Evolutionary conservation across 371 early-diverging fungal genomes (phyloP).

Genomic region (Dichotomocladium elegans): DNA sequence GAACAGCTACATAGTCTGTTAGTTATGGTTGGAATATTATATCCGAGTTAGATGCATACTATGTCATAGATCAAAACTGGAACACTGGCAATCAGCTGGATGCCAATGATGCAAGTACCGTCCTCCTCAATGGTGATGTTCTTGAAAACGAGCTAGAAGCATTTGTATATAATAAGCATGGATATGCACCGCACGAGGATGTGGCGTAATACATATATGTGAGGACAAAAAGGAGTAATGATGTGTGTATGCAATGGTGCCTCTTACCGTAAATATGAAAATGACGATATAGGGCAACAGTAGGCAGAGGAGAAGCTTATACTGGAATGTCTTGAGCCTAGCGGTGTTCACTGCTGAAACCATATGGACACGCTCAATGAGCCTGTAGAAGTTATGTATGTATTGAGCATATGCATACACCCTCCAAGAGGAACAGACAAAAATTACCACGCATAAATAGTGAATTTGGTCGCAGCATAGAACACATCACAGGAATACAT

Average conservation of each 20-base stretch:
- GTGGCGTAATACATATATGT: too few species aligned
- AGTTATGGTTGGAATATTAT: too few species aligned
- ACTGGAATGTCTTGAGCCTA: slow-evolving; percentile 35
- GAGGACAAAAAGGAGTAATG: background rate
- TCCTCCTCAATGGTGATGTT: slow-evolving; percentile 37
- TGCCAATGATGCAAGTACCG: slow-evolving; percentile 48
- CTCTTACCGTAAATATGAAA: slow-evolving; percentile 39
- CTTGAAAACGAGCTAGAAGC: slow-evolving; percentile 25
- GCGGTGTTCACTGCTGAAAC: slow-evolving; percentile 43
- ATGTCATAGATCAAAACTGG: slow-evolving; percentile 48
- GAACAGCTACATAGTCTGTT: slow-evolving; percentile 29
- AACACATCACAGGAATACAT: slow-evolving; percentile 44
- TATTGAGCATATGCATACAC: background rate
- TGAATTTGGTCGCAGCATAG: slow-evolving; percentile 47
- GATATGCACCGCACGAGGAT: too few species aligned
- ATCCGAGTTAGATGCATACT: slow-evolving; percentile 26
- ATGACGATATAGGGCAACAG: slow-evolving; percentile 43
- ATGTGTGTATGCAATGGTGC: background rate
- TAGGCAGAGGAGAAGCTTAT: slow-evolving; percentile 42
- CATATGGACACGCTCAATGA: slow-evolving; percentile 43
- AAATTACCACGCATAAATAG: slow-evolving; percentile 43
- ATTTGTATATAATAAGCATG: too few species aligned
- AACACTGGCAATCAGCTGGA: slow-evolving; percentile 47
- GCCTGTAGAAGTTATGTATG: slow-evolving; percentile 16
- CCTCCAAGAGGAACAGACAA: background rate